These are phyloP conservation scores for Lachnellula suecica DNA, from an alignment of 2,329 filamentous ascomycete species.

Conservation along the genomic window DNA sequence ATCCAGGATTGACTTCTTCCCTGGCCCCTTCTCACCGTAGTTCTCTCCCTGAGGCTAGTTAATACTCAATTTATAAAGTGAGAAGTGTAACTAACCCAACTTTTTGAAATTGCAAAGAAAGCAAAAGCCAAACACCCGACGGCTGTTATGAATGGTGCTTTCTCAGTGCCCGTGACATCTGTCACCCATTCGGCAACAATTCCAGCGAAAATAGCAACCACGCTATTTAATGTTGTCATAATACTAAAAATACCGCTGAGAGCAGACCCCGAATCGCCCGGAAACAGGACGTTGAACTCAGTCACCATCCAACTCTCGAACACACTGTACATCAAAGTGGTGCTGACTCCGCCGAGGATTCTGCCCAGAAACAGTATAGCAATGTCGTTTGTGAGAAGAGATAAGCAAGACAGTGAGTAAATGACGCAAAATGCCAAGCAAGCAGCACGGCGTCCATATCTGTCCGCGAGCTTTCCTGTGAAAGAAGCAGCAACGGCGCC, in stretches of 20 bases:
- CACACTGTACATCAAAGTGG: slow-evolving; percentile 56
- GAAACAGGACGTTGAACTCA: slow-evolving; percentile 47
- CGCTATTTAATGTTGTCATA: slow-evolving; percentile 50
- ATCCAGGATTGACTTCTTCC: not conserved
- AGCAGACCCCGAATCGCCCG: slow-evolving; percentile 38
- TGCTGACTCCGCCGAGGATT: slow-evolving; percentile 52
- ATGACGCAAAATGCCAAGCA: slow-evolving; percentile 54
- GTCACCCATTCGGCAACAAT: slow-evolving; percentile 50
- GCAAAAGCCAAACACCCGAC: slow-evolving; percentile 40
- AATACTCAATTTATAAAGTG: not conserved
- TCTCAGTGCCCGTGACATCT: slow-evolving; percentile 42
- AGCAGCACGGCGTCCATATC: slow-evolving; percentile 40
- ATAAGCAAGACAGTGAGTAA: slow-evolving; percentile 51
- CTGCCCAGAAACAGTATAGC: slow-evolving; percentile 50
- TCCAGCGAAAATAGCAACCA: slow-evolving; percentile 53
- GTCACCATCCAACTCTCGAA: slow-evolving; percentile 64
- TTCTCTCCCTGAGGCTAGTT: slow-evolving; percentile 43
- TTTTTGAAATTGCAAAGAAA: slow-evolving; percentile 42
- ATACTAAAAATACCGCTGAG: slow-evolving; percentile 51
- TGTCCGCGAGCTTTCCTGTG: slow-evolving; percentile 24
- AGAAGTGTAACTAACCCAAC: slow-evolving; percentile 41
- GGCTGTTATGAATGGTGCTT: slow-evolving; percentile 50
- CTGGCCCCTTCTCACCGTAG: slow-evolving; percentile 36
- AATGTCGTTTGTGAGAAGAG: slow-evolving; percentile 44
- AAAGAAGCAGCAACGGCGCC: slow-evolving; percentile 27